Evolutionary conservation across 1,284 basidiomycete species (phyloP).

Genomic region (Mycosarcoma mackinlayi): DNA sequence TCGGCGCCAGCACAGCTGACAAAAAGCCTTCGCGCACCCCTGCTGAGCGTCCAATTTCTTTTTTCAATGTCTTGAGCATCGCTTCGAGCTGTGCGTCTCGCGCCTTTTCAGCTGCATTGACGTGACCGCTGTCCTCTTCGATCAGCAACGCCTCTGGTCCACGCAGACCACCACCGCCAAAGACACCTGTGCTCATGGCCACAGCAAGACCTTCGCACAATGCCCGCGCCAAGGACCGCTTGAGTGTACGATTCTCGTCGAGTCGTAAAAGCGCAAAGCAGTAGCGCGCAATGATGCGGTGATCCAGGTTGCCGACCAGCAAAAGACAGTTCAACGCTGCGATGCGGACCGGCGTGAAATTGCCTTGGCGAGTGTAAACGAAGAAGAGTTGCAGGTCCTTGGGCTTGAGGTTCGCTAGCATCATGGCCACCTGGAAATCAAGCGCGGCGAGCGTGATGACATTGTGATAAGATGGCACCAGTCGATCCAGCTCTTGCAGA

Average conservation of each 20-base stretch:
- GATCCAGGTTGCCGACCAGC: constrained; percentile 77
- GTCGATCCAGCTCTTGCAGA: constrained; percentile 90
- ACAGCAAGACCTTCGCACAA: constrained; percentile 88
- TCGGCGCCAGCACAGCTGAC: constrained; percentile 51
- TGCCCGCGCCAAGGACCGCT: constrained; percentile 85
- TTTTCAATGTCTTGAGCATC: constrained; percentile 59
- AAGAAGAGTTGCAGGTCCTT: constrained; percentile 86
- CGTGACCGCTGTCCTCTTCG: constrained; percentile 51
- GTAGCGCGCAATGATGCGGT: constrained; percentile 80
- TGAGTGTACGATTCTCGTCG: constrained; percentile 84
- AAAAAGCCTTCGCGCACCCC: constrained; percentile 66
- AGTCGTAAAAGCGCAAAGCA: constrained; percentile 87
- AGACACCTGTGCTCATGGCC: constrained; percentile 87
- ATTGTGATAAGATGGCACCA: constrained; percentile 95
- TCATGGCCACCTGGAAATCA: constrained; percentile 57
- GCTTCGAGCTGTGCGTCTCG: constrained; percentile 73
- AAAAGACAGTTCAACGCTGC: constrained; percentile 94
- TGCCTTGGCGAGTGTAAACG: constrained; percentile 81
- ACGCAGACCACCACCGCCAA: constrained; percentile 70
- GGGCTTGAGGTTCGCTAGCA: constrained; percentile 74
- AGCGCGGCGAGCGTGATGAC: constrained; percentile 82
- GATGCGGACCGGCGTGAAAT: constrained; percentile 85
- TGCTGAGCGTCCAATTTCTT: constrained; percentile 65
- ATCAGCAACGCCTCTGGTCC: constrained; percentile 51
- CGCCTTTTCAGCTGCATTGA: constrained; percentile 55